Evolutionary conservation across 1,284 basidiomycete genomes (phyloP), one percentile per base, ranked within the genome.

Genomic region (Cutaneotrichosporon curvatum): DNA sequence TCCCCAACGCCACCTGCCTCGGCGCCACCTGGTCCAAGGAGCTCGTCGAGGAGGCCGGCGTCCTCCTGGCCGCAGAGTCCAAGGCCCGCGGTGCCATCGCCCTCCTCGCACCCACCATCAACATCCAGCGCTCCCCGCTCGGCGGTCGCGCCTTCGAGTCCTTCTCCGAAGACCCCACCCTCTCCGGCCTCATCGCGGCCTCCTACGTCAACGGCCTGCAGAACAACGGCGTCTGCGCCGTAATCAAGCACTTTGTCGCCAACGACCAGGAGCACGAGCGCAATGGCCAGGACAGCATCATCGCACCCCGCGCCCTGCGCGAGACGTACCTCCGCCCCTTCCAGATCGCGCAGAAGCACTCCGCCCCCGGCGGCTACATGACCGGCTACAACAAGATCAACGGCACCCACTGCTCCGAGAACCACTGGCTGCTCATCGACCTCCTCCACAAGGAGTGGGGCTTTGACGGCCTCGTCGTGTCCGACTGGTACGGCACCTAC

Each of bases 281-380:
- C 10, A 59, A 56, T 40, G 58, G 59, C 25, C 47, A 46, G 32
- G 56, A 66, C 51, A 50, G 52, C 18, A 45, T 61, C 28, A 50
- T 62, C 28, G 50, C 53, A 15, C 50, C 51, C 6, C 79, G 85
- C 28, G 81, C 86, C 0, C 75, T 90, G 22, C 77, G 86, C 20
- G 87, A 90, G 64, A 77, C 89, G 37, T 89, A 89, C 67, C 75
- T 88, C 37, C 47, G 54, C 73, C 82, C 83, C 0, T 89, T 89
- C 73, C 85, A 87, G 81, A 75, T 89, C 36, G 82, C 85, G 0
- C 78, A 84, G 66, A 83, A 83, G 63, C 74, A 80, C 47, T 40
- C 62, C 34, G 37, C 56, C 2, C 77, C 78, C 11, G 73, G 73
- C 70, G 46, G 52, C 18, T 56, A 56, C 48, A 63, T 66, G 63